Conservation (phyloP, 805 yeast genomes). For the Brettanomyces sp. region DNA sequence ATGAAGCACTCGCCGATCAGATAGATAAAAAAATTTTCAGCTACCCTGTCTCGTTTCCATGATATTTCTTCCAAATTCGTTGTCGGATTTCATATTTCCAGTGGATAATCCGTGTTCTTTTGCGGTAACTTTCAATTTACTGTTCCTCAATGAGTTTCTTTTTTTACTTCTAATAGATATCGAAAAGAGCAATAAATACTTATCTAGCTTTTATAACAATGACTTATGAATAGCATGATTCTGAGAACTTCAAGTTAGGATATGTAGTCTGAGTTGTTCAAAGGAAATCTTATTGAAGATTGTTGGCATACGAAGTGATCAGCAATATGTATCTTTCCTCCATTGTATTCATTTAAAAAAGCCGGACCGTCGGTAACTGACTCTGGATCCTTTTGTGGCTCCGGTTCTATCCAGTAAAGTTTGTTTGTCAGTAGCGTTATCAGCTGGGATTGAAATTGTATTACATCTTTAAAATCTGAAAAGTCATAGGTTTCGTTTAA, state of each 20-base stretch:
- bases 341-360: background rate
- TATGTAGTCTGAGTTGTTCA: background rate
- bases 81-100: no score
- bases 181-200: no score
- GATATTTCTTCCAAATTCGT: no score
- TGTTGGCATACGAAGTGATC: background rate
- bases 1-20: no score
- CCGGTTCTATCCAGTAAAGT: constrained; percentile 26
- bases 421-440: constrained; percentile 37
- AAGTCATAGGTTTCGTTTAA: constrained; percentile 19
- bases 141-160: no score
- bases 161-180: no score
- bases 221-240: no score
- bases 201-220: no score
- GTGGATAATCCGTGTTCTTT: no score
- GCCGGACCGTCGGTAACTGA: background rate
- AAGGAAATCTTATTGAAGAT: background rate
- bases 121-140: no score
- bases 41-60: no score
- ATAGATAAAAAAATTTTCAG: no score
- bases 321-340: background rate
- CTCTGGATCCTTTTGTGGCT: background rate
- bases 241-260: background rate
- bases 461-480: constrained; percentile 35
- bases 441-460: constrained; percentile 44